Base-by-base conservation (phyloP, 1,284 basidiomycete genomes). In the Marasmius tenuissimus region DNA sequence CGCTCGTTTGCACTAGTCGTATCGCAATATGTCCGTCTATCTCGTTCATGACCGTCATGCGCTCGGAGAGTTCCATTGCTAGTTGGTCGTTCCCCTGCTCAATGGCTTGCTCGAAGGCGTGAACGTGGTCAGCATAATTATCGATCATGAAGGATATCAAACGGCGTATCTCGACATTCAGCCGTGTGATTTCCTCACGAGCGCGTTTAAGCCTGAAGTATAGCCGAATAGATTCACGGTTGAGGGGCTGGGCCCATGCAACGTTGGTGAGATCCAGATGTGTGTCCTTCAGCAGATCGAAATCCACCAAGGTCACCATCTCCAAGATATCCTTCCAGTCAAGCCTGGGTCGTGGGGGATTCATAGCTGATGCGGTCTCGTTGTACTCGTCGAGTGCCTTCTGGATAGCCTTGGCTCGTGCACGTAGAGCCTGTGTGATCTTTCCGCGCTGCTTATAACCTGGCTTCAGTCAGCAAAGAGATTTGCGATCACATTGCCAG, bases 241-340 rank as follows among this genome's bases (percentile, higher is more conserved):
- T 58, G 1, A 66, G 59, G 3, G 70, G 70, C 4, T 68, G 59
- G 0, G 71, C 67, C 76, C 77, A 78, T 9, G 66, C 67, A 12
- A 67, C 55, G 4, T 57, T n/a, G 8, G 63, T 64, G 12, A 76
- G 65, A 58, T 75, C 72, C 10, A 70, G 58, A 8, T 69, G 66
- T 0, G 68, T 63, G 50, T 76, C 67, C 2, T 70, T 68, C 1
- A 80, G 69, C 4, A 79, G 69, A 55, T 75, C 73, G 52, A 78
- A 76, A 33, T 78, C 75, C 5, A 69, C 69, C 1, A 78, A 63
- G 20, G 71, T 72, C 6, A 63, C 62, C 58, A 71, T 72, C 5
- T 72, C 65, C 4, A 73, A 60, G 11, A 79, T 63, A 33, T 75
- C 67, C 4, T 68, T 63, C 70, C 73, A 76, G 2, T 56, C 39